These are phyloP conservation scores for Rhodotorula sphaerocarpa DNA, from an alignment of 768 basidiomycete species.

Conservation along the genomic window DNA sequence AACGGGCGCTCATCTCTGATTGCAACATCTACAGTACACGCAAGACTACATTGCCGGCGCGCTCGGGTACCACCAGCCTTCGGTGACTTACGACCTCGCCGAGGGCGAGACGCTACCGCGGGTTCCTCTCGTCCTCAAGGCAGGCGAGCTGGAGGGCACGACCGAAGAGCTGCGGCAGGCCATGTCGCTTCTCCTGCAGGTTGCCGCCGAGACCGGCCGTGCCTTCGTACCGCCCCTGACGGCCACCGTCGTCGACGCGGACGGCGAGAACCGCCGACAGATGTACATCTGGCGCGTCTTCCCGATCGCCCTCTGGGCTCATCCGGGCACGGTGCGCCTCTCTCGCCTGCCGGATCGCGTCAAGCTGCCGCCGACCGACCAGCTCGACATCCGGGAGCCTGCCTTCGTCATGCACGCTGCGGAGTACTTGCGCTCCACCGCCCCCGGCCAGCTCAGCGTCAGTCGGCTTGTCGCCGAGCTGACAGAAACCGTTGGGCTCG, in stretches of 20 bases:
- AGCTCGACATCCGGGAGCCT: conserved; percentile 6
- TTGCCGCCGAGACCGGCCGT: conserved; percentile 6
- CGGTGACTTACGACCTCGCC: background rate
- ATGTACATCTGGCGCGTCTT: conserved; percentile 11
- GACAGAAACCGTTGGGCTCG: conserved; percentile 5
- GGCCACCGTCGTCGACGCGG: background rate
- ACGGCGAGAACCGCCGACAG: background rate
- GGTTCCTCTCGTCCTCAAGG: conserved; percentile 5
- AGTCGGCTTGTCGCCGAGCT: background rate
- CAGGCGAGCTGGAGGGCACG: conserved; percentile 3
- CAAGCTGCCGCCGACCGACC: background rate
- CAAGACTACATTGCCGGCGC: conserved; percentile 23
- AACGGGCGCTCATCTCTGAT: background rate
- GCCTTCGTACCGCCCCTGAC: conserved; percentile 10
- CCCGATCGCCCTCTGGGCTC: conserved; percentile 17
- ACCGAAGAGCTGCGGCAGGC: background rate
- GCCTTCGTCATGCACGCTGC: conserved; percentile 11
- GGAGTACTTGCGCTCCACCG: background rate
- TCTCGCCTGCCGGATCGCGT: background rate
- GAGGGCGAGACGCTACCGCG: background rate
- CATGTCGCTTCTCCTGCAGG: conserved; percentile 14
- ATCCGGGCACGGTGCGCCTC: background rate
- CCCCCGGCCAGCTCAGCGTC: background rate
- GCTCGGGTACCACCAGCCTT: conserved; percentile 10
- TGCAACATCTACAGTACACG: background rate